Conservation (phyloP, 2,329 filamentous ascomycete species). For the Colletotrichum graminicola region DNA sequence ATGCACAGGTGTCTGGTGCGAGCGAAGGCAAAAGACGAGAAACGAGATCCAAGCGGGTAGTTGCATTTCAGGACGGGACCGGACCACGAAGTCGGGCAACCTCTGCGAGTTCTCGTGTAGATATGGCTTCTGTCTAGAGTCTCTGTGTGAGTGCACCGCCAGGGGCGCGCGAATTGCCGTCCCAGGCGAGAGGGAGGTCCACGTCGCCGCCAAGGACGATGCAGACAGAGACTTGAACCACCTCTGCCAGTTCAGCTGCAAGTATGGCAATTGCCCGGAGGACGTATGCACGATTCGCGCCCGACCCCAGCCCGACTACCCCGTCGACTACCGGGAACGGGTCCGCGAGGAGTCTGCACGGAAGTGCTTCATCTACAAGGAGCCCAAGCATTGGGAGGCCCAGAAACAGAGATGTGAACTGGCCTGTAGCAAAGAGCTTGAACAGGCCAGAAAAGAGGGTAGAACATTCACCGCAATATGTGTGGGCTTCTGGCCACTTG, state of each 20-base stretch:
- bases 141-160: background rate
- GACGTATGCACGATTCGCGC: background rate
- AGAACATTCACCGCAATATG: background rate
- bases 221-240: background rate
- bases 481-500: background rate
- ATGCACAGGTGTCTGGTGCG: too few relatives aligned
- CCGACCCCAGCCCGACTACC: background rate
- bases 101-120: background rate
- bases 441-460: background rate
- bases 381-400: background rate
- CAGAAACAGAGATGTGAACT: background rate
- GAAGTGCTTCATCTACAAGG: background rate
- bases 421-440: background rate
- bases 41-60: too few relatives aligned
- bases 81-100: background rate
- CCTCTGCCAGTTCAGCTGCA: background rate
- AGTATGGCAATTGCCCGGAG: background rate
- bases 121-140: background rate
- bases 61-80: background rate
- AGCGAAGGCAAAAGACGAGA: too few relatives aligned
- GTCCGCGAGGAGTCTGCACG: background rate
- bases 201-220: background rate
- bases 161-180: background rate
- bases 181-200: background rate
- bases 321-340: background rate